Evolutionary conservation across 148 eudicot genomes (phyloP).

Genomic region (Nepenthes gracilis): DNA sequence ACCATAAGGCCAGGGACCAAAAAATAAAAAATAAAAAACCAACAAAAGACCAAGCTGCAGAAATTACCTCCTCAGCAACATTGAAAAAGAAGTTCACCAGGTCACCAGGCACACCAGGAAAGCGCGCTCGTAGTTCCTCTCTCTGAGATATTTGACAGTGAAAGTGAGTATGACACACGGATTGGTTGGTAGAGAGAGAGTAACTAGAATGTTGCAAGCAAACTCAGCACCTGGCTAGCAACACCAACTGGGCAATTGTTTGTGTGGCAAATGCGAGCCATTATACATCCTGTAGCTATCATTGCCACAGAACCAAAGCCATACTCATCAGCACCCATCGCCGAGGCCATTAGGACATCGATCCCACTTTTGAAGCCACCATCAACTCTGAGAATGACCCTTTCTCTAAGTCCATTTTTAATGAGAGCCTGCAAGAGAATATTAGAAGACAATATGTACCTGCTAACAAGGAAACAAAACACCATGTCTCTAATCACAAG

Average conservation of each 20-base stretch:
- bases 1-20: no score
- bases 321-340: conserved; percentile 99
- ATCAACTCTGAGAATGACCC: conserved; percentile 95
- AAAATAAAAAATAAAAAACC: neutral
- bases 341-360: conserved; percentile 97
- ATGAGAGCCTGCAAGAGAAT: conserved; percentile 51
- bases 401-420: conserved; percentile 86
- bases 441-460: neutral
- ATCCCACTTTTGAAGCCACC: conserved; percentile 99
- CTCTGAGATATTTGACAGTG: conserved; percentile 24
- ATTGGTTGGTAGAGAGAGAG: neutral
- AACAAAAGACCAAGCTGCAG: neutral
- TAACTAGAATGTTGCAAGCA: neutral
- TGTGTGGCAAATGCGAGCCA: conserved; percentile 99
- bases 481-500: neutral
- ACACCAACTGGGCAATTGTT: conserved; percentile 99
- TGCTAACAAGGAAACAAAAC: neutral
- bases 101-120: conserved; percentile 99
- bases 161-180: neutral
- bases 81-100: conserved; percentile 94
- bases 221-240: conserved; percentile 72
- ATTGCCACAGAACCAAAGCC: conserved; percentile 98
- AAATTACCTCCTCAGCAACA: conserved; percentile 95
- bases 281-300: conserved; percentile 99
- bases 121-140: conserved; percentile 95